Evolutionary conservation across 768 basidiomycete genomes (phyloP), one percentile per base, ranked within the genome.

Genomic region (Tephrocybe rancida): DNA sequence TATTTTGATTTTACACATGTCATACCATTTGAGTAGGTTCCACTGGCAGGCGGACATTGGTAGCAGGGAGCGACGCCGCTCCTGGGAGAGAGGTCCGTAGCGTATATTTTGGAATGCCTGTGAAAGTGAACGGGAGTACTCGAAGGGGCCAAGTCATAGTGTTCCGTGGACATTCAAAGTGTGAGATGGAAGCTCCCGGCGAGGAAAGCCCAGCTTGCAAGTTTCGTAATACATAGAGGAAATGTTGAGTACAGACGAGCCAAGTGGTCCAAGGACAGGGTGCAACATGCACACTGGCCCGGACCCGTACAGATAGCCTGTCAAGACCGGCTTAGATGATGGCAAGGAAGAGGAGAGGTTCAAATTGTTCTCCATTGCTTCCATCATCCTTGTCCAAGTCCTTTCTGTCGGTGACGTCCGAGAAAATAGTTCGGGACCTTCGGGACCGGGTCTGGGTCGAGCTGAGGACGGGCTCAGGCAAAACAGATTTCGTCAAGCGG

Each of bases 11-110:
- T n/a, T 38, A 39, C 37, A 11, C 1, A 3, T 25, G 13, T 32
- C 41, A n/a, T 37, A 45, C 54, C 26, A 8, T 44, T 39, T 10
- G 54, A 55, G 14, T 38, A 50, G 3, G 25, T 29, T 1, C 54
- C 44, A n/a, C n/a, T n/a, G n/a, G n/a, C n/a, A 5, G 54, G 26
- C 2, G 48, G 54, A n/a, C 54, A 55, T 18, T 55, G 26, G 10
- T 45, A 50, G 18, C 54, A 55, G 3, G 54, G 54, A 9, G 43
- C 39, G 25, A 50, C 27, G n/a, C 48, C 54, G 27, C 43, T 50
- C 2, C 29, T 32, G 42, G 43, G 9, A 50, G 48, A 26, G 54
- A 50, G 18, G 48, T 50, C n/a, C 54, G 48, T 16, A 48, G 48
- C 5, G 44, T 13, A 19, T 48, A 55, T 45, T 50, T 50, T 9